Percentiles rank a stretch among this genome's conserved stretches.
phyloP scores from a whole-genome alignment of 768 basidiomycete species.

The Fistulinella prunicolor region DNA sequence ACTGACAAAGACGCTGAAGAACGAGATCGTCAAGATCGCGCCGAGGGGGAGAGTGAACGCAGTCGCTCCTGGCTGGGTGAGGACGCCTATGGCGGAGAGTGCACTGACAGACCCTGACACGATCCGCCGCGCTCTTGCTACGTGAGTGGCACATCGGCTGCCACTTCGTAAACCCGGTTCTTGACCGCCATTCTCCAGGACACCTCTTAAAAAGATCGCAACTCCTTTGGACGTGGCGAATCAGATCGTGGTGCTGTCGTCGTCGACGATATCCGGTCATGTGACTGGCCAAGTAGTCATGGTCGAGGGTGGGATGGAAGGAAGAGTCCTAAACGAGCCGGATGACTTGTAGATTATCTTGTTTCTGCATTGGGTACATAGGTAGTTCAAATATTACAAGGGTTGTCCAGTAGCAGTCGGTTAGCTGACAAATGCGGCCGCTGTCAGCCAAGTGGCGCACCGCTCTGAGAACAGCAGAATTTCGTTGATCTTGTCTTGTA shows the following conservation, averaged over 20 bases:
- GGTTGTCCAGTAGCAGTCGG: no score
- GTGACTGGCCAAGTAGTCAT: constrained; percentile 68
- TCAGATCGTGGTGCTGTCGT: constrained; percentile 62
- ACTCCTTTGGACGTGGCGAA: constrained; percentile 60
- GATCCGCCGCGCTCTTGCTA: constrained; percentile 60
- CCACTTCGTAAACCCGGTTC: neutral
- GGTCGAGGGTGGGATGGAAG: constrained; percentile 81
- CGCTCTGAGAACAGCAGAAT: no score
- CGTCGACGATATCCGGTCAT: constrained; percentile 61
- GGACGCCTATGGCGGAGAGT: constrained; percentile 60
- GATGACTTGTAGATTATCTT: constrained; percentile 28
- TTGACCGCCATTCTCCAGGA: constrained; percentile 37
- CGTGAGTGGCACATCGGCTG: constrained; percentile 41
- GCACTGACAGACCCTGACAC: constrained; percentile 53
- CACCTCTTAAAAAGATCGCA: constrained; percentile 68
- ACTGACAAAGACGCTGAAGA: constrained; percentile 64
- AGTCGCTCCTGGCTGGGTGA: constrained; percentile 67
- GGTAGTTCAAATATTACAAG: no score
- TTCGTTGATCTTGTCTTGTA: constrained; percentile 7
- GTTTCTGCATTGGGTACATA: no score
- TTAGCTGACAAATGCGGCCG: constrained; percentile 21
- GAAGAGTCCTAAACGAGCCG: constrained; percentile 45
- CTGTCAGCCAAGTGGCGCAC: neutral
- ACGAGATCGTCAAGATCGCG: constrained; percentile 77
- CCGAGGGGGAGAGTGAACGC: constrained; percentile 68